phyloP scores from a whole-genome alignment of 75 land plant species.

The Gnetum montanum region DNA sequence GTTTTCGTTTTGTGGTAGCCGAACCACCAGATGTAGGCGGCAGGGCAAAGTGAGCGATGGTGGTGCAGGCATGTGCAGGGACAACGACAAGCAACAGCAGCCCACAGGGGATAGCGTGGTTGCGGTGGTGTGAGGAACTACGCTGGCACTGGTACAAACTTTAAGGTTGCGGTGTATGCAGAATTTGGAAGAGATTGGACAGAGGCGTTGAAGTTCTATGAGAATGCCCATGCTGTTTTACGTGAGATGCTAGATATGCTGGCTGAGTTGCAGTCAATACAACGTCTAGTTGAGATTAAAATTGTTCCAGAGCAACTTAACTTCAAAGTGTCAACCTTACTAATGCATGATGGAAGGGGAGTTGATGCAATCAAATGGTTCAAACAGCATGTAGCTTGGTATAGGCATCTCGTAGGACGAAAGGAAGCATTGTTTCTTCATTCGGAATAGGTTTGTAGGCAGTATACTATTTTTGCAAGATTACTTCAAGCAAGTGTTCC shows the following conservation, averaged over 20 bases:
- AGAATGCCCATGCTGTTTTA: slow-evolving; percentile 62
- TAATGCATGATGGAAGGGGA: slow-evolving; percentile 85
- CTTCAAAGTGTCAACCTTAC: slow-evolving; percentile 86
- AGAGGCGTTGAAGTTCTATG: slow-evolving; percentile 85
- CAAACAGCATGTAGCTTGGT: slow-evolving; percentile 46
- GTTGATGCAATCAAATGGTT: slow-evolving; percentile 90
- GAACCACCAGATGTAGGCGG: too few relatives aligned
- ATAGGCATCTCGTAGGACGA: slow-evolving; percentile 54
- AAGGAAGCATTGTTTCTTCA: slow-evolving; percentile 72
- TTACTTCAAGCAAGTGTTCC: slow-evolving; percentile 61
- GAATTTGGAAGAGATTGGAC: slow-evolving; percentile 97
- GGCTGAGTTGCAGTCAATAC: slow-evolving; percentile 62
- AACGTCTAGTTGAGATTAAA: slow-evolving; percentile 82
- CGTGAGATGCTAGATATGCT: slow-evolving; percentile 50
- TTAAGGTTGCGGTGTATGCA: slow-evolving; percentile 93
- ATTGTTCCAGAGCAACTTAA: slow-evolving; percentile 77
- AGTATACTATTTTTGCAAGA: slow-evolving; percentile 85
- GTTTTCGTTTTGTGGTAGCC: too few relatives aligned
- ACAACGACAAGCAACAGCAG: too few relatives aligned
- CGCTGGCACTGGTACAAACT: too few relatives aligned
- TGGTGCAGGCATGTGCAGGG: too few relatives aligned
- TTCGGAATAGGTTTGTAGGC: slow-evolving; percentile 90
- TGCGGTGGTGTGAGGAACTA: too few relatives aligned
- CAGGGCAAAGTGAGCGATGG: too few relatives aligned
- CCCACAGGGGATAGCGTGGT: too few relatives aligned